phyloP scores from a whole-genome alignment of 1,284 basidiomycete genomes.

The Amylostereum chailletii region DNA sequence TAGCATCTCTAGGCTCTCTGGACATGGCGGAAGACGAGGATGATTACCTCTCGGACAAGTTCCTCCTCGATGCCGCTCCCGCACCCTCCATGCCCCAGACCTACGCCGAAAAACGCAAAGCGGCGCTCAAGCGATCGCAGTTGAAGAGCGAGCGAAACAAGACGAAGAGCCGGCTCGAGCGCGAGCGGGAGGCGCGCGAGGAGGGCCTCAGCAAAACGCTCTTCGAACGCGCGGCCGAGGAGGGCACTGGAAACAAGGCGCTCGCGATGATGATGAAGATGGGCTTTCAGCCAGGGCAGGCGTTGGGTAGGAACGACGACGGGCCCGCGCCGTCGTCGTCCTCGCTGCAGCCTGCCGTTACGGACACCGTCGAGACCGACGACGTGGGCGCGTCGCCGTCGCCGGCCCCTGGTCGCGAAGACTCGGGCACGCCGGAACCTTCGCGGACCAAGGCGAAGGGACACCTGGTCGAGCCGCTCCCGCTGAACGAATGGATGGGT shows the following conservation, averaged over 20 bases:
- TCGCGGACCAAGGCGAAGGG: conserved; percentile 3
- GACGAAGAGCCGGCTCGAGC: conserved; percentile 53
- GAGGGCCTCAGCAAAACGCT: conserved; percentile 71
- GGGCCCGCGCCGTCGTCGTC: conserved; percentile 5
- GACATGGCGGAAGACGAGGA: conserved; percentile 62
- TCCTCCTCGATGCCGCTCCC: conserved; percentile 38
- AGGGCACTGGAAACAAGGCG: conserved; percentile 52
- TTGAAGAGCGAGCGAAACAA: conserved; percentile 58
- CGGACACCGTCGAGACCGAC: conserved; percentile 3
- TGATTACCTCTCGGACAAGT: conserved; percentile 82
- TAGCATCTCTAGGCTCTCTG: neutral
- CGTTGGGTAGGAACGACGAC: conserved; percentile 45
- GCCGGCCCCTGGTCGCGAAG: neutral
- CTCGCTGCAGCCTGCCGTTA: neutral
- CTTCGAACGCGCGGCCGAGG: conserved; percentile 66
- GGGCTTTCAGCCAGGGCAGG: conserved; percentile 77
- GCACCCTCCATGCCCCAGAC: conserved; percentile 37
- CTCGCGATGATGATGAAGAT: conserved; percentile 84
- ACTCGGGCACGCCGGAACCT: neutral
- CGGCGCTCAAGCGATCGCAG: conserved; percentile 45
- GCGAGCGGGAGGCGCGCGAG: conserved; percentile 66
- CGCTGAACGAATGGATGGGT: conserved; percentile 73
- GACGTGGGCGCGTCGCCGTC: conserved; percentile 1
- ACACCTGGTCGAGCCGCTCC: conserved; percentile 56
- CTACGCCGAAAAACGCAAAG: conserved; percentile 60